Conservation (phyloP, 768 basidiomycete genomes). For the Candolleomyces aberdarensis region DNA sequence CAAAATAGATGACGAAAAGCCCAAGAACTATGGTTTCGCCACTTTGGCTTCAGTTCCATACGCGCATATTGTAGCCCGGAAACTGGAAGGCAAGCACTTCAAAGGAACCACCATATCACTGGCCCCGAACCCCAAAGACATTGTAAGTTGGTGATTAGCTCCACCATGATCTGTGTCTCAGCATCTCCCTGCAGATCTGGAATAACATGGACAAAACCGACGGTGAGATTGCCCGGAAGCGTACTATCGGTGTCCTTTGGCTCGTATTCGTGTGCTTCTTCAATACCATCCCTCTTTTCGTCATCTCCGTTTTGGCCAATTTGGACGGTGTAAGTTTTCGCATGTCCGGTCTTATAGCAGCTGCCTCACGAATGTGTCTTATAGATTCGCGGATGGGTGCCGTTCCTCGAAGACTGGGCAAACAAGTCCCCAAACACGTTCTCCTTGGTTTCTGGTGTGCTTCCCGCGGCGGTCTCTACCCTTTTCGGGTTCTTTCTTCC, state of each 20-base stretch:
- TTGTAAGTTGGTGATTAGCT: conserved; percentile 43
- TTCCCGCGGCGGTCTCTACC: conserved; percentile 86
- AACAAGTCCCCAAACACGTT: conserved; percentile 62
- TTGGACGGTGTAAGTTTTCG: conserved; percentile 63
- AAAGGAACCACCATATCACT: conserved; percentile 69
- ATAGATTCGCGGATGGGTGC: conserved; percentile 64
- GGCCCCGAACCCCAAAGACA: conserved; percentile 89
- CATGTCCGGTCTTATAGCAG: not conserved
- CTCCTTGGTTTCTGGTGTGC: conserved; percentile 85
- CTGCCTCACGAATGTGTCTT: not conserved
- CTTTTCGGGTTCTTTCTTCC: conserved; percentile 91
- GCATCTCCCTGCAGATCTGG: conserved; percentile 66
- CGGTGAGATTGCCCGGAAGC: conserved; percentile 62
- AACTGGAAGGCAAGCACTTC: conserved; percentile 63
- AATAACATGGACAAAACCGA: conserved; percentile 78
- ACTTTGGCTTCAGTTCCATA: conserved; percentile 88
- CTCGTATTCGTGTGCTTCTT: conserved; percentile 83
- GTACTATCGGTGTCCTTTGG: conserved; percentile 72
- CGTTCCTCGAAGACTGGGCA: conserved; percentile 75
- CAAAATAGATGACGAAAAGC: conserved; percentile 68
- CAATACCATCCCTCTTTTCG: conserved; percentile 89
- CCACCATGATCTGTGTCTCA: conserved; percentile 3
- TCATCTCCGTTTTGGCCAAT: conserved; percentile 91
- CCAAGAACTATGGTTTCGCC: conserved; percentile 91
- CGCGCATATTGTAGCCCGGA: conserved; percentile 80